Conservation (phyloP, 495 filamentous ascomycete genomes). For the Aspergillus diversus region DNA sequence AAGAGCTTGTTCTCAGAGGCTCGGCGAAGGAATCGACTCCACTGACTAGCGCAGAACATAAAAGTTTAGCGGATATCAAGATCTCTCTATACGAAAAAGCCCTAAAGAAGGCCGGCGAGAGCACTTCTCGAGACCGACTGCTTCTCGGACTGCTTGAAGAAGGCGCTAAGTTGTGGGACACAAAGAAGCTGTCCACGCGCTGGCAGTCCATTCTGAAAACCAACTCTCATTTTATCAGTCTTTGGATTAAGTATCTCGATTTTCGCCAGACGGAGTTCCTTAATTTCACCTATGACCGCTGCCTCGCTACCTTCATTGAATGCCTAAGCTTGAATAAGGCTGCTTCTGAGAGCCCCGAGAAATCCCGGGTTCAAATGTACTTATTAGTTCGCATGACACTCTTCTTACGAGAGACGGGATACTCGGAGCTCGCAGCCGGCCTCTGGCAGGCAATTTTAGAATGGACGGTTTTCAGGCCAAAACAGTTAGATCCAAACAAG, state of each 20-base stretch:
- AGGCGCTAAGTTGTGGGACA: slow-evolving; percentile 72
- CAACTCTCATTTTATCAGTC: slow-evolving; percentile 57
- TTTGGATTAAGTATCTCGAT: slow-evolving; percentile 79
- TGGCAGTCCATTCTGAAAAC: slow-evolving; percentile 66
- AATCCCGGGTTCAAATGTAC: slow-evolving; percentile 62
- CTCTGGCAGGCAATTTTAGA: slow-evolving; percentile 87
- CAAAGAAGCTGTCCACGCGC: slow-evolving; percentile 58
- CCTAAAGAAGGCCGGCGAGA: slow-evolving; percentile 55
- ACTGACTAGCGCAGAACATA: slow-evolving; percentile 62
- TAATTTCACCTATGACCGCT: slow-evolving; percentile 69
- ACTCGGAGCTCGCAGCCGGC: slow-evolving; percentile 73
- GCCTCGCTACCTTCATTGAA: slow-evolving; percentile 58
- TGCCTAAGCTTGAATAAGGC: slow-evolving; percentile 56
- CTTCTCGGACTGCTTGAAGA: slow-evolving; percentile 71
- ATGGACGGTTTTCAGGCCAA: slow-evolving; percentile 64
- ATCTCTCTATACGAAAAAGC: slow-evolving; percentile 82
- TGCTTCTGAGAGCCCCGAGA: slow-evolving; percentile 25
- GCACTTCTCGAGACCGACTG: slow-evolving; percentile 55
- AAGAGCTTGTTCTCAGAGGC: slow-evolving; percentile 62
- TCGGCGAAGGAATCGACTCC: slow-evolving; percentile 41
- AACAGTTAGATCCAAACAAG: slow-evolving; percentile 11
- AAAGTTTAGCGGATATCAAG: slow-evolving; percentile 74
- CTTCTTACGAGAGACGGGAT: slow-evolving; percentile 79
- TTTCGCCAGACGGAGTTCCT: slow-evolving; percentile 72
- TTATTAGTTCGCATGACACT: slow-evolving; percentile 73